Conservation (phyloP, 2,329 filamentous ascomycete genomes). For the Ophiostoma piceae region DNA sequence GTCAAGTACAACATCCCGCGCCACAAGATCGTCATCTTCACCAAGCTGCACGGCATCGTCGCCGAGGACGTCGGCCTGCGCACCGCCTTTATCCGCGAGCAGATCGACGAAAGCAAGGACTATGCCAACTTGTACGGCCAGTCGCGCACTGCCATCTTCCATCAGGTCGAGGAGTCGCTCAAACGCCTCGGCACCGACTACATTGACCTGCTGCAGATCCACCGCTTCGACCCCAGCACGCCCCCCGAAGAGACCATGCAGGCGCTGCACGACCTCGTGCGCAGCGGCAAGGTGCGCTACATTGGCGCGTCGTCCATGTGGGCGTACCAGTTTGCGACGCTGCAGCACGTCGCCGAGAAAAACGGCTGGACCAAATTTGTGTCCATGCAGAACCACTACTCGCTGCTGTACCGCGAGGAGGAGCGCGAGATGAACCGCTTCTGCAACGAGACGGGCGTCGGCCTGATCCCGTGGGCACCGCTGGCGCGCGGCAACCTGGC, state of each 20-base stretch:
- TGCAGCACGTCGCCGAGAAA: conserved; percentile 47
- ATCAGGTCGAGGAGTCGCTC: conserved; percentile 56
- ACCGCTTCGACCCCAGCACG: conserved; percentile 47
- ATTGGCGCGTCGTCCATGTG: conserved; percentile 43
- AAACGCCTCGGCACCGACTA: conserved; percentile 46
- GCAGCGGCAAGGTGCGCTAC: conserved; percentile 48
- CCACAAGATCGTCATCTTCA: conserved; percentile 52
- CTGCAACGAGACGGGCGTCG: conserved; percentile 34
- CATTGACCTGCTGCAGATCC: conserved; percentile 56
- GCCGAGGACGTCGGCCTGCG: conserved; percentile 39
- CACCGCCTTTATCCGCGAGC: conserved; percentile 22
- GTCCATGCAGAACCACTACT: conserved; percentile 52
- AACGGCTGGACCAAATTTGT: conserved; percentile 52
- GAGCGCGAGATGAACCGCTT: conserved; percentile 39
- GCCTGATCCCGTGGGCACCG: conserved; percentile 38
- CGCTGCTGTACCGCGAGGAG: conserved; percentile 52
- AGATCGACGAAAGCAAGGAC: conserved; percentile 29
- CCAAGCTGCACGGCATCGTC: conserved; percentile 52
- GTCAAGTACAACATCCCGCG: conserved; percentile 53
- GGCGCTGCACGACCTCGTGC: conserved; percentile 51
- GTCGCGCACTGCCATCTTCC: conserved; percentile 58
- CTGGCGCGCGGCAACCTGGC: conserved; percentile 34
- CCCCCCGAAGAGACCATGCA: conserved; percentile 54
- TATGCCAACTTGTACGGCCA: conserved; percentile 39
- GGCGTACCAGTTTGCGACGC: conserved; percentile 41